Conservation (phyloP, 805 yeast species). For the Wickerhamiella slavikovae region DNA sequence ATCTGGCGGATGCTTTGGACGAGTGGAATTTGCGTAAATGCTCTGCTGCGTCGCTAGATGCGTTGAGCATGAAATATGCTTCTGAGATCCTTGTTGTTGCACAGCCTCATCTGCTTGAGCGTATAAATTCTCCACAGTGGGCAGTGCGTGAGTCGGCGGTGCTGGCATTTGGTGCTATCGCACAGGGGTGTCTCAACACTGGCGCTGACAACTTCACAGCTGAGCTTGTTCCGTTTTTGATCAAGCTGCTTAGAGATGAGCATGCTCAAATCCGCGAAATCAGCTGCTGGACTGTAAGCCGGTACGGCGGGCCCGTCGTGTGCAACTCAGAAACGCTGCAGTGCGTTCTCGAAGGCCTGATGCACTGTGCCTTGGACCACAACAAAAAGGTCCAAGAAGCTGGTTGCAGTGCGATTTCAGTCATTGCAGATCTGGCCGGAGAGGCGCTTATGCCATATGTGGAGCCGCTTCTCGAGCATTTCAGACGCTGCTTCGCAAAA, state of each 20-base stretch:
- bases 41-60: conserved; percentile 81
- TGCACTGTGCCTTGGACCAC: conserved; percentile 55
- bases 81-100: conserved; percentile 41
- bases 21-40: conserved; percentile 90
- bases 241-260: conserved; percentile 51
- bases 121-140: conserved; percentile 58
- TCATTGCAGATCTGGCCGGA: conserved; percentile 61
- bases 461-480: conserved; percentile 46
- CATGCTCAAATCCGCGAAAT: conserved; percentile 82
- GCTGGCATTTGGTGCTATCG: conserved; percentile 85
- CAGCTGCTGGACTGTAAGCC: conserved; percentile 84
- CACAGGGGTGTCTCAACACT: conserved; percentile 64
- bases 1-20: conserved; percentile 40
- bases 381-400: conserved; percentile 92
- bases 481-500: conserved; percentile 48
- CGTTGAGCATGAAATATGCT: conserved; percentile 49
- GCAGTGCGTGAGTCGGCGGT: conserved; percentile 83
- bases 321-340: conserved; percentile 43
- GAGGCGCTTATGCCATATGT: conserved; percentile 38
- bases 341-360: conserved; percentile 60
- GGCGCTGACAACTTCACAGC: conserved; percentile 51
- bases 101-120: conserved; percentile 56
- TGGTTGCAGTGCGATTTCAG: conserved; percentile 73
- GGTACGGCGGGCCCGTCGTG: conserved; percentile 65
- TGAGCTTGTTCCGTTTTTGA: conserved; percentile 61